Evolutionary conservation across 2,329 filamentous ascomycete genomes (phyloP).

Genomic region (Neopestalotiopsis rosae): DNA sequence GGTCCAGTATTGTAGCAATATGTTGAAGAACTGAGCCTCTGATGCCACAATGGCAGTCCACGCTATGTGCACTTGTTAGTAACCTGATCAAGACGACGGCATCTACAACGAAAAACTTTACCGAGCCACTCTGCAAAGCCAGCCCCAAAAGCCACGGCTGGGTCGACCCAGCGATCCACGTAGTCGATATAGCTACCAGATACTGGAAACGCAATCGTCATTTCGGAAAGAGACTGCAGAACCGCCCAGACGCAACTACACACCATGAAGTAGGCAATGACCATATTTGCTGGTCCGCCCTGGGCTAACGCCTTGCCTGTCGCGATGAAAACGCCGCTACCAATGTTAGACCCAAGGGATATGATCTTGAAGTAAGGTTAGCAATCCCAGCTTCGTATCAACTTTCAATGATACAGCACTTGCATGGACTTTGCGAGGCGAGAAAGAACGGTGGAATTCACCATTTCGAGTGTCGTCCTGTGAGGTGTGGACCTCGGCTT

Average conservation of each 20-base stretch:
- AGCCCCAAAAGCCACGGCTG: conserved; percentile 42
- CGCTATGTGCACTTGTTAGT: neutral
- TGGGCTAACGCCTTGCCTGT: conserved; percentile 37
- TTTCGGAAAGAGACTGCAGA: conserved; percentile 34
- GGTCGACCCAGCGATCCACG: conserved; percentile 43
- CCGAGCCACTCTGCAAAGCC: conserved; percentile 36
- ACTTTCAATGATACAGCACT: neutral
- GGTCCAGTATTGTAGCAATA: neutral
- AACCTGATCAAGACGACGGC: too few relatives aligned
- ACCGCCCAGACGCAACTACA: conserved; percentile 24
- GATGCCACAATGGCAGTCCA: neutral
- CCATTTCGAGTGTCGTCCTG: neutral
- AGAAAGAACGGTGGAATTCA: neutral
- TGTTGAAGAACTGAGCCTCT: neutral
- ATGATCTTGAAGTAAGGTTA: conserved; percentile 18
- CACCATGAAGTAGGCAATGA: conserved; percentile 38
- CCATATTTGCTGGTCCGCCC: conserved; percentile 37
- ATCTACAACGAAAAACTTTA: neutral
- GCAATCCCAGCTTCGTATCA: too few relatives aligned
- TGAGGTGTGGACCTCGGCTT: neutral
- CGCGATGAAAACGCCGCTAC: conserved; percentile 43
- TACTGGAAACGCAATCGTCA: conserved; percentile 42
- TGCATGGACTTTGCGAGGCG: neutral
- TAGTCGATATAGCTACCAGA: conserved; percentile 44
- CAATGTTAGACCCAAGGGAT: conserved; percentile 36